These are phyloP conservation scores for Groenewaldozyma auringiensis DNA, from an alignment of 1,139 yeast species.

Conservation along the genomic window DNA sequence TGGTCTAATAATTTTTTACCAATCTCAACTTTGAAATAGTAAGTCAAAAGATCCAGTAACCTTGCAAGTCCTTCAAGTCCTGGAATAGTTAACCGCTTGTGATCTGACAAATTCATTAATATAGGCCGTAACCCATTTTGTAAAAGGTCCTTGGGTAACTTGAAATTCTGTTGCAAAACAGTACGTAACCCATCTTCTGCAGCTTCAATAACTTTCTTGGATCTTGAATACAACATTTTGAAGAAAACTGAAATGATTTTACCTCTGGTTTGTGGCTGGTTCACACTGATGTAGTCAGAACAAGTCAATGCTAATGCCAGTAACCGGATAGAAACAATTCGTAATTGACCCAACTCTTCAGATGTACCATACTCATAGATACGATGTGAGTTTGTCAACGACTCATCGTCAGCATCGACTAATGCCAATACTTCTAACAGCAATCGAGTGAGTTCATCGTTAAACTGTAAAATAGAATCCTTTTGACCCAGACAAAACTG, in stretches of 20 bases:
- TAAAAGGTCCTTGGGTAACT: slow-evolving; percentile 82
- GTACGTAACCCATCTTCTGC: slow-evolving; percentile 83
- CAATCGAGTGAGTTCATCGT: slow-evolving; percentile 79
- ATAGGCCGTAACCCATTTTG: slow-evolving; percentile 94
- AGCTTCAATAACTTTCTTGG: slow-evolving; percentile 84
- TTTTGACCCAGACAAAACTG: slow-evolving; percentile 80
- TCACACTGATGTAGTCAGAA: slow-evolving; percentile 41
- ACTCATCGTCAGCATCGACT: slow-evolving; percentile 97
- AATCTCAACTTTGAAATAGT: slow-evolving; percentile 93
- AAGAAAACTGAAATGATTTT: slow-evolving; percentile 89
- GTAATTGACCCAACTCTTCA: slow-evolving; percentile 73
- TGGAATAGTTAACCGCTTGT: slow-evolving; percentile 77
- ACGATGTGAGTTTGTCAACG: slow-evolving; percentile 79
- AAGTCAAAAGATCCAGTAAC: slow-evolving; percentile 73
- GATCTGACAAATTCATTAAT: slow-evolving; percentile 90
- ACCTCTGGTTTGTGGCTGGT: slow-evolving; percentile 76
- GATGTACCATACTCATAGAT: slow-evolving; percentile 81
- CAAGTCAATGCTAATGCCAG: slow-evolving; percentile 72
- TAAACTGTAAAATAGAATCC: slow-evolving; percentile 73
- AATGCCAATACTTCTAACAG: slow-evolving; percentile 85
- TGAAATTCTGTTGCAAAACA: slow-evolving; percentile 77
- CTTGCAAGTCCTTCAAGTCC: slow-evolving; percentile 90
- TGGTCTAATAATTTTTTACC: slow-evolving; percentile 92
- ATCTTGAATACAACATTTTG: slow-evolving; percentile 81
- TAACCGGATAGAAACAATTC: slow-evolving; percentile 83